Evolutionary conservation across 495 filamentous ascomycete species (phyloP), one percentile per base, ranked within the genome.

Genomic region (Astrothelium macrocarpum): DNA sequence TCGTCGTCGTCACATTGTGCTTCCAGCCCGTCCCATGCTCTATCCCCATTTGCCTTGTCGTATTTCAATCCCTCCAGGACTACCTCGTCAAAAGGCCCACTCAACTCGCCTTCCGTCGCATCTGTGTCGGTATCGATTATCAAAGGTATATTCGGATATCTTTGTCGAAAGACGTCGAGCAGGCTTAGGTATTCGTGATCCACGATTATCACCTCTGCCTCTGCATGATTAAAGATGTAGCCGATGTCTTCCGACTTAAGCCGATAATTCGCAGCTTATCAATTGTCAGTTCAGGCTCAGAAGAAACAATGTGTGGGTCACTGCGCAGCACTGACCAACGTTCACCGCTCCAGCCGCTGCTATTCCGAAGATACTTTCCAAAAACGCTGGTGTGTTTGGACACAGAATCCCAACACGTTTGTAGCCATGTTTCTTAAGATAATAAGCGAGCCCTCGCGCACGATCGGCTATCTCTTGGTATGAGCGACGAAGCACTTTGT

Each of bases 341-440:
- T 90, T 87, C 11, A 95, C 81, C 11, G 78, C 90, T 9, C 91
- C 91, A 1, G 90, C 91, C 26, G 91, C 94, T 1, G 84, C 85
- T 70, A 97, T 89, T 5, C 89, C 94, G 69, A 91, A 98, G 59
- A 97, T 87, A 1, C 84, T 80, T 75, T 97, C 93, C 23, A 97
- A 77, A 72, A 97, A 97, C 0, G 91, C 94, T 2, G 94, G 94
- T 4, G 94, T 98, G 72, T 98, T 98, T 1, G 95, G 87, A 25
- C 84, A 85, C 3, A 98, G 79, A 43, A 98, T 85, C 4, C 94
- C 94, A 1, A 88, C 81, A 62, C 87, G 82, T 71, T 83, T 87
- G 68, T 81, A 83, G 9, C 80, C 80, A 62, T 87, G 81, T 70
- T 90, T 88, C 53, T 80, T 82, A 59, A 97, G 73, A 72, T 87